A percentile compares a stretch with the other conserved stretches of the same genome.
phyloP scores from a whole-genome alignment of 2,329 filamentous ascomycete species.

The Stagonosporopsis rhizophila region DNA sequence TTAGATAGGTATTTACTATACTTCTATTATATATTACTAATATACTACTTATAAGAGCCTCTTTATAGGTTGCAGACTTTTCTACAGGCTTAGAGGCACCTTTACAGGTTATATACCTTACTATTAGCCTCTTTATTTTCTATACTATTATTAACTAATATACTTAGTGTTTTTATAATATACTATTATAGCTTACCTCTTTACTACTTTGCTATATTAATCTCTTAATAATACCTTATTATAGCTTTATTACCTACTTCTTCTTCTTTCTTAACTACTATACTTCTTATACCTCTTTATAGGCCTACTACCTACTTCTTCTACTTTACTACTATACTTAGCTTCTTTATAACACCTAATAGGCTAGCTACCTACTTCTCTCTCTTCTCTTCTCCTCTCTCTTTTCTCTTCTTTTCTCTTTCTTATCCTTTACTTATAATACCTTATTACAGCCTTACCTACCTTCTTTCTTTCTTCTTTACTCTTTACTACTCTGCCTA shows the following conservation, averaged over 20 bases:
- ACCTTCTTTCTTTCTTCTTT: neutral
- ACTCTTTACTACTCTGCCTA: neutral
- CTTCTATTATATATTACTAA: neutral
- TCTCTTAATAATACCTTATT: too few species aligned
- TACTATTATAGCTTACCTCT: neutral
- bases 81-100: neutral
- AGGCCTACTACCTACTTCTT: too few species aligned
- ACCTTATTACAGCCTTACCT: neutral
- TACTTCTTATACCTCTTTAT: too few species aligned
- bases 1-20: neutral
- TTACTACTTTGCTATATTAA: neutral
- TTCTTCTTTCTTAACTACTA: too few species aligned
- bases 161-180: neutral
- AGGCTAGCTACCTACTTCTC: too few species aligned
- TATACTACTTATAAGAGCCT: neutral
- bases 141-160: too few species aligned
- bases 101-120: neutral
- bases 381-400: too few species aligned
- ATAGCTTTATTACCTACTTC: too few species aligned
- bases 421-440: neutral
- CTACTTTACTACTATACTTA: too few species aligned
- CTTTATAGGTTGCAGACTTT: neutral
- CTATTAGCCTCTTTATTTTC: conserved; percentile 4
- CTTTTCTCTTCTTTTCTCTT: neutral
- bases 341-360: too few species aligned